Evolutionary conservation across 2,329 filamentous ascomycete species (phyloP), one percentile per base, ranked within the genome.

Genomic region (Phialophora chinensis): DNA sequence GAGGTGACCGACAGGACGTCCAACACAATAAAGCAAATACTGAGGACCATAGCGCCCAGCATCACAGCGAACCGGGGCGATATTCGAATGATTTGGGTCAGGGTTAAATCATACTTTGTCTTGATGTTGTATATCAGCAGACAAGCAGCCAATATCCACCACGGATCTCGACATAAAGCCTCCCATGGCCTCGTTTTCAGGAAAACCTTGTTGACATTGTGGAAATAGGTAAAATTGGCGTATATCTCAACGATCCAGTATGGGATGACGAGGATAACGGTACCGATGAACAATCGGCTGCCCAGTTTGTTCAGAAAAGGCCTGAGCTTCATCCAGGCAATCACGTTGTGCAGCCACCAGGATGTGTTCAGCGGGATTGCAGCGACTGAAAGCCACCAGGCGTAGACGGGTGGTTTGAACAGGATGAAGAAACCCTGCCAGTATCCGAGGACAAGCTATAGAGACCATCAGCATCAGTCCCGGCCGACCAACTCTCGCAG

Each of bases 1-100:
- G 79, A 77, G 0, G 86, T 85, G 0, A 89, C 87, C 10, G 86
- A 84, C 17, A 86, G 79, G 12, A 88, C 83, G 72, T 90, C 88
- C 62, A 88, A 74, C 23, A 88, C 72, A 62, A 89, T 85, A 73
- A 90, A 90, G 29, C 82, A 74, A 50, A 90, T 82, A 49, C 84
- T 86, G 49, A 90, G 73, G 29, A 84, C 74, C 87, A 90, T 90
- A 42, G 86, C 82, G 1, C 79, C 76, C 0, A 90, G 77, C 78
- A 90, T 83, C 55, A 90, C 80, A 12, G 84, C 87, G 69, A 90
- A 90, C 3, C 88, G 86, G 0, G 88, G 88, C 1, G 86, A 88
- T 6, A 88, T 83, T 4, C 81, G 79, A 59, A 89, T 78, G 25
- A 90, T 82, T 66, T 89, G 86, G 53, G 81, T 72, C 35, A 86